A percentile compares a stretch with the other conserved stretches of the same genome.
Evolutionary conservation across 805 yeast genomes (phyloP).

Genomic region (Teunomyces panamensis): DNA sequence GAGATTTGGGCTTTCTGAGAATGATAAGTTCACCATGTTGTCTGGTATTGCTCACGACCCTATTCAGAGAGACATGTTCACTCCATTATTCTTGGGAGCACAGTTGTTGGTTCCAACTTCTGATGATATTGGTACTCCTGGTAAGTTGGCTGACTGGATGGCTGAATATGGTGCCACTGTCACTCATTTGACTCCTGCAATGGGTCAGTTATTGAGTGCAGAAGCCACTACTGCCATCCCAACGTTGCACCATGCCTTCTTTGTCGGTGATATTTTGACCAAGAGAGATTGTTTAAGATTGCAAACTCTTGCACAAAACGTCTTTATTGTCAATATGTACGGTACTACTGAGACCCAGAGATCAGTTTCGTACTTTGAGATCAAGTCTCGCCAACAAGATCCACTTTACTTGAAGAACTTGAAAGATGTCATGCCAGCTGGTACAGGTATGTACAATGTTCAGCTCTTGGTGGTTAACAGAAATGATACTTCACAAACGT

Average conservation of each 20-base stretch:
- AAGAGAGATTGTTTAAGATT: conserved; percentile 94
- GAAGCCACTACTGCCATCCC: conserved; percentile 91
- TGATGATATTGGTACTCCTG: conserved; percentile 98
- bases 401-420: conserved; percentile 73
- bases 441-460: conserved; percentile 94
- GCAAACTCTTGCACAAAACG: conserved; percentile 89
- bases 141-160: conserved; percentile 97
- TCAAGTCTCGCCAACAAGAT: conserved; percentile 67
- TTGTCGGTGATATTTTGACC: conserved; percentile 96
- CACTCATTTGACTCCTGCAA: conserved; percentile 97
- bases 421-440: conserved; percentile 98
- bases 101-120: conserved; percentile 89
- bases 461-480: conserved; percentile 93
- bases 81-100: conserved; percentile 96
- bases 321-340: conserved; percentile 92
- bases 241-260: conserved; percentile 88
- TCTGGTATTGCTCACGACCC: conserved; percentile 99
- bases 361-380: conserved; percentile 92
- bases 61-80: conserved; percentile 97
- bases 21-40: conserved; percentile 93
- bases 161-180: conserved; percentile 85
- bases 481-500: conserved; percentile 79
- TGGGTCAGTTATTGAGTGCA: conserved; percentile 96
- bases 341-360: conserved; percentile 99
- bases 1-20: conserved; percentile 69